Percentiles rank a stretch among this genome's conserved stretches.
Conservation (phyloP, 2,329 filamentous ascomycete genomes). For the Fusarium tjaetaba region DNA sequence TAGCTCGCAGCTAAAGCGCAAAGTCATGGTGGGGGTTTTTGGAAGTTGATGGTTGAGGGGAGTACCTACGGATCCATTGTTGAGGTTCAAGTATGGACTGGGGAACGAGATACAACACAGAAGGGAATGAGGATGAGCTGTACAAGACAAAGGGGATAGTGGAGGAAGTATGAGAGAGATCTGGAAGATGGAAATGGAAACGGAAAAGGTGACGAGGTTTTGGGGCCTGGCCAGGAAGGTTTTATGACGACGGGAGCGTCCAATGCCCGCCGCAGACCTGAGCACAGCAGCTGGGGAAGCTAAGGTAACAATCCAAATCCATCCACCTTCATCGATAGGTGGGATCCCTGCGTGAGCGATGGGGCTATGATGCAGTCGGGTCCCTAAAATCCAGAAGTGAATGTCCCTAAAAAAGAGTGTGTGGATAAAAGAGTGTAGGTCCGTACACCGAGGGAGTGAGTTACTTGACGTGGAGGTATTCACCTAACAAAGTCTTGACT, state of each 20-base stretch:
- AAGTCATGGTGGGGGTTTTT: conserved; percentile 39
- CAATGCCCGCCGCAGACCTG: conserved; percentile 21
- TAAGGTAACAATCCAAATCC: conserved; percentile 27
- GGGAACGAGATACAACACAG: conserved; percentile 8
- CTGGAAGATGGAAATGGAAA: conserved; percentile 25
- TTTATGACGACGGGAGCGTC: conserved; percentile 45
- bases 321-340: conserved; percentile 12
- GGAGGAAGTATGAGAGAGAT: conserved; percentile 22
- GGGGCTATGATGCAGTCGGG: conserved; percentile 44
- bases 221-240: conserved; percentile 36
- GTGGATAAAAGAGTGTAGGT: conserved; percentile 26
- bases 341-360: conserved; percentile 37
- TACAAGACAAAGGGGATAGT: conserved; percentile 14
- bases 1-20: conserved; percentile 25
- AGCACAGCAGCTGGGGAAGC: conserved; percentile 33
- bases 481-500: neutral
- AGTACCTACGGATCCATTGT: conserved; percentile 43
- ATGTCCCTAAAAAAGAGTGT: conserved; percentile 29
- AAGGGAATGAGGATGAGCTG: neutral
- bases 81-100: conserved; percentile 30
- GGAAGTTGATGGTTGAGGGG: conserved; percentile 25
- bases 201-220: conserved; percentile 38
- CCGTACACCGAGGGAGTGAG: conserved; percentile 14
- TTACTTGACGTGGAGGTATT: conserved; percentile 4
- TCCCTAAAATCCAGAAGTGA: conserved; percentile 4